Evolutionary conservation across 352 stramenopile species (phyloP).

Genomic region (Phytophthora sojae): DNA sequence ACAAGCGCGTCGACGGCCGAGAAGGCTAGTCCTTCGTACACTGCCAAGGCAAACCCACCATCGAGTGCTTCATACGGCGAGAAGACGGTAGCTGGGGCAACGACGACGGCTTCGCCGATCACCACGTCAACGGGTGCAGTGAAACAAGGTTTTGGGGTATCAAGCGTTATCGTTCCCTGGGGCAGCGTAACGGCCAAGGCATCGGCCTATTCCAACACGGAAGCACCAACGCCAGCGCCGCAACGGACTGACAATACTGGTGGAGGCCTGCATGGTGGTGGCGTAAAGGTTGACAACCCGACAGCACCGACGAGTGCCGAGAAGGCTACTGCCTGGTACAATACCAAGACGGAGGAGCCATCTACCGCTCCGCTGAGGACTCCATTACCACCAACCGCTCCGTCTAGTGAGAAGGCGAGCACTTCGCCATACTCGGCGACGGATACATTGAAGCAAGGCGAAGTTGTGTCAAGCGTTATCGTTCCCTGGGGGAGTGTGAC

Average conservation of each 20-base stretch:
- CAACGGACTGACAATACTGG: not conserved
- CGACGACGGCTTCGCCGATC: not conserved
- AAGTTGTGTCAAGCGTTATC: not conserved
- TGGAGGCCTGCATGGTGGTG: not conserved
- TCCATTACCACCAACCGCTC: not conserved
- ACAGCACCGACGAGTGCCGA: not conserved
- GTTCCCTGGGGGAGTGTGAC: not conserved
- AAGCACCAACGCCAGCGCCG: not conserved
- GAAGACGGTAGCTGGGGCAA: not conserved
- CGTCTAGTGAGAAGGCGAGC: not conserved
- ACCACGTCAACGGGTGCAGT: not conserved
- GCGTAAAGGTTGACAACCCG: not conserved
- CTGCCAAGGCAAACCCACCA: not conserved
- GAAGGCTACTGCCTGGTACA: not conserved
- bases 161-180: not conserved
- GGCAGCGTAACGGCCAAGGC: not conserved
- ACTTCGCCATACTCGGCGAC: not conserved
- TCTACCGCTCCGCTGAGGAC: not conserved
- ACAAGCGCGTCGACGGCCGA: not conserved
- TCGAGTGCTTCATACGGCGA: not conserved
- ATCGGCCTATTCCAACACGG: not conserved
- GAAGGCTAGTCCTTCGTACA: constrained; percentile 3
- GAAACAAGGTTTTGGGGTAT: not conserved
- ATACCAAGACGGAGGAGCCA: not conserved
- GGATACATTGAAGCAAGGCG: not conserved